phyloP scores from a whole-genome alignment of 2,329 filamentous ascomycete species.

The Tolypocladium pustulatum region DNA sequence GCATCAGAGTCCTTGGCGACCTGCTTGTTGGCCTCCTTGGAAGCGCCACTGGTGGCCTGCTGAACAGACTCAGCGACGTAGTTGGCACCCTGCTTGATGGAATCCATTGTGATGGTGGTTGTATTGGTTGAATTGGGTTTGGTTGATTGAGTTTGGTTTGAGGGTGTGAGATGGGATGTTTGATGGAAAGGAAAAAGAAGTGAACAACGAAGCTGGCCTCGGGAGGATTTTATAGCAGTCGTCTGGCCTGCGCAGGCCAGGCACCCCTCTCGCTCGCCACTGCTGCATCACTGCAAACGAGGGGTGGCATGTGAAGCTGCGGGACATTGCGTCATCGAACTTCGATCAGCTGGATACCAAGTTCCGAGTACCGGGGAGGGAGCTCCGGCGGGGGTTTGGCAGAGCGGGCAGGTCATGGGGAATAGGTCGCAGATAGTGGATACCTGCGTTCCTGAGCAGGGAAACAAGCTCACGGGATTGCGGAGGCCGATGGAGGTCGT shows the following conservation, averaged over 20 bases:
- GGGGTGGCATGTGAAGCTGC: not conserved
- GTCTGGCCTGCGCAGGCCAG: not conserved
- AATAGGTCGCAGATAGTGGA: not conserved
- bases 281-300: not conserved
- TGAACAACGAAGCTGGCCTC: not conserved
- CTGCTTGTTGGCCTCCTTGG: constrained; percentile 62
- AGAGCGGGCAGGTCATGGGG: not conserved
- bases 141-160: not conserved
- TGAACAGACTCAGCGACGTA: constrained; percentile 54
- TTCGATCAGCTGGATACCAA: not conserved
- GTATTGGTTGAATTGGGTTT: constrained; percentile 5
- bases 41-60: constrained; percentile 42
- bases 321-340: not conserved
- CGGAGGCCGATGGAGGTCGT: not conserved
- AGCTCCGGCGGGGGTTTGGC: not conserved
- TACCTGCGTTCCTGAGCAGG: not conserved
- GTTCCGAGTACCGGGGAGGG: not conserved
- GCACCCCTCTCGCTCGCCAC: not conserved
- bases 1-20: constrained; percentile 53
- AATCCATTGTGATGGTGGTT: constrained; percentile 33
- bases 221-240: not conserved
- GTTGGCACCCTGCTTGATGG: constrained; percentile 52
- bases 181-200: not conserved
- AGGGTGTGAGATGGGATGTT: no score
- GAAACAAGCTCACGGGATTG: not conserved